Conservation (phyloP, 345 rosid species). For the Pugionium dolabratum region DNA sequence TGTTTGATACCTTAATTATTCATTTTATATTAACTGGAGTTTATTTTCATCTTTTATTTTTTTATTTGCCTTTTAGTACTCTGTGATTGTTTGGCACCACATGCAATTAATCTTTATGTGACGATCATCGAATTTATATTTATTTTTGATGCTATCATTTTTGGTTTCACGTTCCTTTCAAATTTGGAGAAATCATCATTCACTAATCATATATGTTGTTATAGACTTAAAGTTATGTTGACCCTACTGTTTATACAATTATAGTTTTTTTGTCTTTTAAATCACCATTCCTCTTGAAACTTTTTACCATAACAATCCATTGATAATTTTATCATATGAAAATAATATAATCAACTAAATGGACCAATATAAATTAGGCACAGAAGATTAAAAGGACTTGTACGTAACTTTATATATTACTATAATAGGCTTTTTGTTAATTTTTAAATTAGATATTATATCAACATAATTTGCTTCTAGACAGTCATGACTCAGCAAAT, state of each 20-base stretch:
- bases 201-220: no score
- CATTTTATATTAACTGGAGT: conserved; percentile 9
- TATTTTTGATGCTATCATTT: no score
- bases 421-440: not conserved
- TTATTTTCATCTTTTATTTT: not conserved
- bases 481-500: conserved; percentile 34
- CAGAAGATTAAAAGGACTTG: conserved; percentile 32
- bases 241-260: no score
- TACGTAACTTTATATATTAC: conserved; percentile 2
- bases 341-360: not conserved
- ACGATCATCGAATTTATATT: no score
- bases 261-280: no score
- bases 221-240: no score
- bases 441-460: not conserved
- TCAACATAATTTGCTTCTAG: conserved; percentile 17
- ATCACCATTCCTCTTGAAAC: no score
- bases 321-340: conserved; percentile 4
- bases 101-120: no score
- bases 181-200: no score
- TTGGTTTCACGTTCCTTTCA: no score
- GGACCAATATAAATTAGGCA: not conserved
- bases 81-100: no score
- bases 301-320: not conserved
- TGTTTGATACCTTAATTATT: conserved; percentile 38
- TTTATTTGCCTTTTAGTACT: not conserved